Conservation (phyloP, 2,329 filamentous ascomycete species). For the Mycocentrospora acerina region DNA sequence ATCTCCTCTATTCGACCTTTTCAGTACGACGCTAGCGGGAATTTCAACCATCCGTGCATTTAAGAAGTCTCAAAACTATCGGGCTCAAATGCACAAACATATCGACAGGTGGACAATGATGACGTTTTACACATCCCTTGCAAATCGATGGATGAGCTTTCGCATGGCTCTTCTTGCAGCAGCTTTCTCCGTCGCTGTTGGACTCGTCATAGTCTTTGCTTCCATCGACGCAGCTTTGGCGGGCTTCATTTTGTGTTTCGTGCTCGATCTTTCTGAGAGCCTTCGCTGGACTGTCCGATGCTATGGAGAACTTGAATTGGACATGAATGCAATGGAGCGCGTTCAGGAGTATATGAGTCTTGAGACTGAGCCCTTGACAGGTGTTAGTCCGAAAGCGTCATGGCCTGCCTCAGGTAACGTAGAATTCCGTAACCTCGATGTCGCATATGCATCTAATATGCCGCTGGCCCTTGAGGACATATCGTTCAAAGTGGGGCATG, state of each 20-base stretch:
- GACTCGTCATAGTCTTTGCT: conserved; percentile 54
- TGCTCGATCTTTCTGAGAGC: conserved; percentile 65
- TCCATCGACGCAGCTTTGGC: conserved; percentile 69
- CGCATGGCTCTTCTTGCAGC: conserved; percentile 66
- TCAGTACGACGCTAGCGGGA: too few relatives aligned
- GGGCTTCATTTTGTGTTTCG: conserved; percentile 74
- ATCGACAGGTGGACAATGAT: too few relatives aligned
- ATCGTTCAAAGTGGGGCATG: conserved; percentile 65
- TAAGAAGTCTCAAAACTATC: too few relatives aligned
- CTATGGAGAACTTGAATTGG: conserved; percentile 66
- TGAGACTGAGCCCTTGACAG: conserved; percentile 57
- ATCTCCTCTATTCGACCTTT: too few relatives aligned
- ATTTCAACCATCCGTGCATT: too few relatives aligned
- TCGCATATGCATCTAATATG: conserved; percentile 70
- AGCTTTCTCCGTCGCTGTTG: conserved; percentile 66
- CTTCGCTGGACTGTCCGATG: conserved; percentile 68
- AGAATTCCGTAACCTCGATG: conserved; percentile 71
- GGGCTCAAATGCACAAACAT: too few relatives aligned
- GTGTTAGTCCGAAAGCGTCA: conserved; percentile 62
- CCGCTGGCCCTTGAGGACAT: conserved; percentile 70
- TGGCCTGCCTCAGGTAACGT: conserved; percentile 76
- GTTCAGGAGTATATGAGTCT: conserved; percentile 70
- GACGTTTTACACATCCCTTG: conserved; percentile 56
- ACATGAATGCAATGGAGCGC: conserved; percentile 76
- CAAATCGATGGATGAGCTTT: conserved; percentile 76